phyloP scores from a whole-genome alignment of 2,329 filamentous ascomycete species.

The Coniochaeta sp. region DNA sequence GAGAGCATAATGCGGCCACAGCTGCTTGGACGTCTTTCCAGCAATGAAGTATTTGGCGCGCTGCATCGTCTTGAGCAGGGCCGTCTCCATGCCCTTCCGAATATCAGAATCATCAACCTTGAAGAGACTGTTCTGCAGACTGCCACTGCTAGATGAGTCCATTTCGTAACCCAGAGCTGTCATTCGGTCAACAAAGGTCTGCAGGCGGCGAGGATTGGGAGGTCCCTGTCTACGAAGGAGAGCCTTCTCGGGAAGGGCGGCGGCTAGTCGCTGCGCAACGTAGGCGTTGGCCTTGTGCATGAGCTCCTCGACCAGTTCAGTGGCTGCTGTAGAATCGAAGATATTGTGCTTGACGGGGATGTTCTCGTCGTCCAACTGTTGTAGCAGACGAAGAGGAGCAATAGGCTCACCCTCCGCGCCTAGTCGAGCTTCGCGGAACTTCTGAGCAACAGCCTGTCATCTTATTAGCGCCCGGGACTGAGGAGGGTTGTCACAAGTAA shows the following conservation, averaged over 20 bases:
- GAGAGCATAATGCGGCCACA: conserved; percentile 82
- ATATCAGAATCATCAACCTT: conserved; percentile 82
- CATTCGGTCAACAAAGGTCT: conserved; percentile 91
- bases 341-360: conserved; percentile 95
- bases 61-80: conserved; percentile 91
- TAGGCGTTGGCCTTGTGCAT: conserved; percentile 88
- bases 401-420: conserved; percentile 72
- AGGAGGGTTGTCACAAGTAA: background rate
- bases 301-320: conserved; percentile 91
- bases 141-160: conserved; percentile 81
- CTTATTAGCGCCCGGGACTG: conserved; percentile 14
- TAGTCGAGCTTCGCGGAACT: conserved; percentile 83
- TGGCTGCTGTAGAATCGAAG: conserved; percentile 81
- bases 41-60: conserved; percentile 92
- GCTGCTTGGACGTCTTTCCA: conserved; percentile 67
- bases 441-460: conserved; percentile 64
- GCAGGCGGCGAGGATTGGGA: conserved; percentile 80
- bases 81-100: conserved; percentile 95
- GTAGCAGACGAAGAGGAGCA: conserved; percentile 78
- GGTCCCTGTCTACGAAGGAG: conserved; percentile 79
- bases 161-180: conserved; percentile 82
- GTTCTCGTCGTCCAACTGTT: conserved; percentile 96
- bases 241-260: conserved; percentile 82
- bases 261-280: conserved; percentile 75
- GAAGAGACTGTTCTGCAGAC: conserved; percentile 91